These are phyloP conservation scores for Diplotaxis tenuifolia DNA, from an alignment of 345 rosid genomes.

Conservation along the genomic window DNA sequence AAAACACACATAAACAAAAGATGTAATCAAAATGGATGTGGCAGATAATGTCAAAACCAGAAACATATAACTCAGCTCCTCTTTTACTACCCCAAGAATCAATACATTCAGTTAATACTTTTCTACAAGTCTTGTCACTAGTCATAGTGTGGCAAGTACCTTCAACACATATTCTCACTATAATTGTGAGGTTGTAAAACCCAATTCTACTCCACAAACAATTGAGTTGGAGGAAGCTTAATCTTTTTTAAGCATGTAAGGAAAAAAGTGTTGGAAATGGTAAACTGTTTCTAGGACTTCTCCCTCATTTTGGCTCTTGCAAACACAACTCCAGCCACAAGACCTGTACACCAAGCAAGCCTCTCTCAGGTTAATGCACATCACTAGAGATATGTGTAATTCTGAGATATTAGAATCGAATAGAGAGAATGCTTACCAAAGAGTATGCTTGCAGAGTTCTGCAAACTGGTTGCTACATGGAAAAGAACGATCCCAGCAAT, in stretches of 20 bases:
- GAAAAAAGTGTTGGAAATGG: slow-evolving; percentile 7
- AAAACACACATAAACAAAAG: not conserved
- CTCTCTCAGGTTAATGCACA: slow-evolving; percentile 18
- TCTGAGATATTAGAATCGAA: not conserved
- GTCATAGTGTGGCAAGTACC: not conserved
- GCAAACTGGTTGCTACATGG: slow-evolving; percentile 87
- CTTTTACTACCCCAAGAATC: not conserved
- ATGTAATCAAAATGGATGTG: not conserved
- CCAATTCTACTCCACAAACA: slow-evolving; percentile 11
- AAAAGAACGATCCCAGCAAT: slow-evolving; percentile 82
- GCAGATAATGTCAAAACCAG: not conserved
- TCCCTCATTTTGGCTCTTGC: slow-evolving; percentile 89
- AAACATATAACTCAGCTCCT: not conserved
- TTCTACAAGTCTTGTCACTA: not conserved
- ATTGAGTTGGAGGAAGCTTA: not conserved
- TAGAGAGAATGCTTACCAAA: slow-evolving; percentile 53
- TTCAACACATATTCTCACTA: not conserved
- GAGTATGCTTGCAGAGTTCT: slow-evolving; percentile 90
- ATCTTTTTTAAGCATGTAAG: not conserved
- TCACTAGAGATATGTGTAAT: not conserved
- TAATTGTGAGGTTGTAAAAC: slow-evolving; percentile 9
- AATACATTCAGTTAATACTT: slow-evolving; percentile 6
- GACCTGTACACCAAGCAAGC: slow-evolving; percentile 47
- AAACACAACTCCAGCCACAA: slow-evolving; percentile 83
- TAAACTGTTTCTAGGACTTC: slow-evolving; percentile 41